These are phyloP conservation scores for Sporothrix pseudoabietina DNA, from an alignment of 2,329 filamentous ascomycete species.

Conservation along the genomic window DNA sequence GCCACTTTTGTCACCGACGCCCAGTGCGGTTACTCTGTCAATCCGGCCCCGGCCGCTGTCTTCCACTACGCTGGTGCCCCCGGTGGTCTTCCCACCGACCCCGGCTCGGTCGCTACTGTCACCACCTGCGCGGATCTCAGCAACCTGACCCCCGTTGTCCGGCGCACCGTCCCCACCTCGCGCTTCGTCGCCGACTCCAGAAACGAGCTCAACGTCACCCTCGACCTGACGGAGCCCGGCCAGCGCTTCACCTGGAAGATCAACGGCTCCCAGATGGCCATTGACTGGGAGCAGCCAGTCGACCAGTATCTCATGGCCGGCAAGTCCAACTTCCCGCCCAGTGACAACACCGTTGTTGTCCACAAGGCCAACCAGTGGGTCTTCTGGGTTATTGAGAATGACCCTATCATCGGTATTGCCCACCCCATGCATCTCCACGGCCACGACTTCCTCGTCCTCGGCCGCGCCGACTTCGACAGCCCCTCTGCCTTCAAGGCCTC, in stretches of 20 bases:
- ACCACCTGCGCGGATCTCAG: slow-evolving; percentile 34
- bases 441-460: slow-evolving; percentile 39
- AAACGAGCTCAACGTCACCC: slow-evolving; percentile 33
- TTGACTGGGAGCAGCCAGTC: slow-evolving; percentile 45
- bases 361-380: slow-evolving; percentile 30
- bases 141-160: slow-evolving; percentile 34
- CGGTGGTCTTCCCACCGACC: slow-evolving; percentile 39
- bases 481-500: slow-evolving; percentile 31
- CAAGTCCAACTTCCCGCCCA: slow-evolving; percentile 25
- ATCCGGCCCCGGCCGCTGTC: slow-evolving; percentile 44
- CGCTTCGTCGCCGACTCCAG: slow-evolving; percentile 30
- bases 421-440: slow-evolving; percentile 38
- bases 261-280: slow-evolving; percentile 39
- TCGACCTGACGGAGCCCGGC: slow-evolving; percentile 40
- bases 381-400: slow-evolving; percentile 34
- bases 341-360: slow-evolving; percentile 33
- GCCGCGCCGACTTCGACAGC: slow-evolving; percentile 32
- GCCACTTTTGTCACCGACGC: slow-evolving; percentile 34
- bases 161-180: slow-evolving; percentile 29
- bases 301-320: slow-evolving; percentile 41
- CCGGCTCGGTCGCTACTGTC: slow-evolving; percentile 38
- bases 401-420: slow-evolving; percentile 27
- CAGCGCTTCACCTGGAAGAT: slow-evolving; percentile 41
- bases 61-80: slow-evolving; percentile 45
- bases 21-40: slow-evolving; percentile 36